These are phyloP conservation scores for Mucor plumbeus DNA, from an alignment of 371 early-diverging fungal species.

Conservation along the genomic window DNA sequence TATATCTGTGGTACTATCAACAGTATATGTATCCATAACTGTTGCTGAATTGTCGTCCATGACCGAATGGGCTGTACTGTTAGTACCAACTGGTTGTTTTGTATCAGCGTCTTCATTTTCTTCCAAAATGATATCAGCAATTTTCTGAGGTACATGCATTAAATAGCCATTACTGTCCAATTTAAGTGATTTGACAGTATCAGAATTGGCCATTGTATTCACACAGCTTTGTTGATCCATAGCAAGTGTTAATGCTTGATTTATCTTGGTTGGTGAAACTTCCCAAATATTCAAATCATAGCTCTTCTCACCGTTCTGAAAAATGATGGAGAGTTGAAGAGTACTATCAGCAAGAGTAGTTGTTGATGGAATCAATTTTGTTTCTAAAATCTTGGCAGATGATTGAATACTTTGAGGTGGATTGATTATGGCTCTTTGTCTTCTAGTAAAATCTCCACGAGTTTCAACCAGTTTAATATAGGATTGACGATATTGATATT, in stretches of 20 bases:
- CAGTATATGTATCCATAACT: neutral
- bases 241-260: neutral
- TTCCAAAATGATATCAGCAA: slow-evolving; percentile 6
- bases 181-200: neutral
- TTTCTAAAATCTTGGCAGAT: neutral
- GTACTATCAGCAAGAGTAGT: neutral
- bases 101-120: neutral
- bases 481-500: slow-evolving; percentile 5
- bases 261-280: neutral
- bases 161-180: neutral
- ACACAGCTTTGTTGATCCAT: slow-evolving; percentile 6
- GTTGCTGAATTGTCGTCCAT: neutral
- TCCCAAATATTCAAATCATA: slow-evolving; percentile 14
- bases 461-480: slow-evolving; percentile 18
- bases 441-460: slow-evolving; percentile 9
- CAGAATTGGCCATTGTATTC: neutral
- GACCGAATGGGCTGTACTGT: neutral
- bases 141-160: slow-evolving; percentile 8
- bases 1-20: neutral
- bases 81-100: neutral
- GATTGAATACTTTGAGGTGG: neutral
- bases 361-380: neutral
- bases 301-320: neutral
- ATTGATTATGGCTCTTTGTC: slow-evolving; percentile 14
- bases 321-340: slow-evolving; percentile 3